Base-by-base conservation (phyloP, 805 yeast genomes). In the Wickerhamiella australiensis region DNA sequence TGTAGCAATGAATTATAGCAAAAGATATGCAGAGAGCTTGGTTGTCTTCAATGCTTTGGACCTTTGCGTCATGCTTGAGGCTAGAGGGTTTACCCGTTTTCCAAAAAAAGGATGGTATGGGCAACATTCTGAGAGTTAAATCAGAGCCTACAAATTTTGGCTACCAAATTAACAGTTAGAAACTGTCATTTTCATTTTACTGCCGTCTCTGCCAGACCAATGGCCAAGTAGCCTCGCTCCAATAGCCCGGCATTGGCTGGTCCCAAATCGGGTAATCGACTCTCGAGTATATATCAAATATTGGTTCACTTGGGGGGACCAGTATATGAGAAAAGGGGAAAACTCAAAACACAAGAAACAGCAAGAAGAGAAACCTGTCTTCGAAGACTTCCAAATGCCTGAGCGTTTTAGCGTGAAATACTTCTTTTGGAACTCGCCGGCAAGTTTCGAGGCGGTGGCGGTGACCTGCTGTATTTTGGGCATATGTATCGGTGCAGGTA, bases 351-450 rank as follows among this genome's bases (percentile, higher is more conserved):
- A 33, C 15, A 15, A 33, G 20, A 12, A 11, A 33, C 7, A 4
- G 11, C 21, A 17, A n/a, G 38, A 33, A 5, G 15, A 12, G 15
- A 11, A 15, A 17, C 38, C 38, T 15, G 18, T 4, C 3, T 33
- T 3, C 4, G 3, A 6, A 3, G 20, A 33, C 13, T 4, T 33
- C 3, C 12, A 33, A n/a, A 33, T 33, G 38, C 21, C 26, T n/a
- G 26, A 37, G 13, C 7, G 26, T 26, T 37, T 37, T 21, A 22
- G 25, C 15, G 7, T 20, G 7, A n/a, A 41, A 20, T 23, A 23
- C 22, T 45, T 45, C 23, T 33, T n/a, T 25, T 45, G 47, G 47
- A 23, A 35, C 42, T 45, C 47, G n/a, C 42, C 47, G 11, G 47
- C 47, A 2, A 35, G 22, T 12, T 36, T 36, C 9, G 33, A 45